Conservation (phyloP, 2,329 filamentous ascomycete genomes). For the Penicillium expansum region DNA sequence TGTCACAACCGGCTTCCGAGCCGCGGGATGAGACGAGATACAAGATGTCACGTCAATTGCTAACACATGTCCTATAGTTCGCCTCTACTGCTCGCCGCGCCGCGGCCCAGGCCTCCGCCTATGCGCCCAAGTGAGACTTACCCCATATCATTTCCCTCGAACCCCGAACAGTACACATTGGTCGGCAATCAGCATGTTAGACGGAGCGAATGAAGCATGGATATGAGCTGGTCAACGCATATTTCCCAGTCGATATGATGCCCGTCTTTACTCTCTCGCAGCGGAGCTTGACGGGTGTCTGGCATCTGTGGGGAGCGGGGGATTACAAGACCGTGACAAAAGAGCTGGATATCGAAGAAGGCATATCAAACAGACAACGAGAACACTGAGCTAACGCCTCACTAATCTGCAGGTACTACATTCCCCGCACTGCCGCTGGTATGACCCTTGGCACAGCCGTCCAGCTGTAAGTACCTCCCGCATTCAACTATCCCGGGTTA, state of each 20-base stretch:
- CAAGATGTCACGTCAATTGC: conserved; percentile 7
- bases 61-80: conserved; percentile 30
- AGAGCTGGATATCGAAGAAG: not conserved
- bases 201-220: not conserved
- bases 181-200: not conserved
- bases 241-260: not conserved
- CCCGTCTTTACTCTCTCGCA: not conserved
- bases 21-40: conserved; percentile 13
- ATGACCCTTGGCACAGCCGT: conserved; percentile 43
- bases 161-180: not conserved
- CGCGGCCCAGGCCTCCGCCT: conserved; percentile 51
- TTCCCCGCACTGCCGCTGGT: conserved; percentile 50
- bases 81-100: conserved; percentile 36
- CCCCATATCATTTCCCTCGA: conserved; percentile 2
- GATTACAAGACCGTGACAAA: not conserved
- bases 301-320: not conserved
- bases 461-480: conserved; percentile 45
- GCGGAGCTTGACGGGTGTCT: not conserved
- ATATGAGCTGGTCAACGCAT: too few relatives aligned
- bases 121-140: conserved; percentile 55
- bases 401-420: conserved; percentile 47
- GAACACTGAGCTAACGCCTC: conserved; percentile 5
- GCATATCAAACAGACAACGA: not conserved
- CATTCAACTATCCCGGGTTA: not conserved
- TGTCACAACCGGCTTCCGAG: conserved; percentile 6